Base-by-base conservation (phyloP, 371 early-diverging fungal species). In the Basidiobolus meristosporus region DNA sequence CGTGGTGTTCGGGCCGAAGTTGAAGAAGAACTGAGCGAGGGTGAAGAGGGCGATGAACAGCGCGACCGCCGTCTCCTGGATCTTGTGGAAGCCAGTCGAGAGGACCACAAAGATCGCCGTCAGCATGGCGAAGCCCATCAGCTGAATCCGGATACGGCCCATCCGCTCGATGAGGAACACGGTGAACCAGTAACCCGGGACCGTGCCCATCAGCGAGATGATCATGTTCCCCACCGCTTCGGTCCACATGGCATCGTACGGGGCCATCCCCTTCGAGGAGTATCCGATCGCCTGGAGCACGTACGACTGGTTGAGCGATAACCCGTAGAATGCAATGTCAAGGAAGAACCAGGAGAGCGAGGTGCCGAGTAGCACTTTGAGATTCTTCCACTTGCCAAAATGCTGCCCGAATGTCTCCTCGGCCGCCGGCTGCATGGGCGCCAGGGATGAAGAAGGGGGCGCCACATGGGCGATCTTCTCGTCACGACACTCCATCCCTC, bases 251-350 rank as follows among this genome's bases (percentile, higher is more conserved):
- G 51, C 48, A 54, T 50, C 65, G 3, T 52, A 43, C 36, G 44
- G 14, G n/a, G n/a, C n/a, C n/a, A n/a, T n/a, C 12, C 22, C 16
- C 11, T 45, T 39, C 12, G 31, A 44, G 15, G 55, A 28, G 42
- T 52, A 68, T 28, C 59, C 57, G 46, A 70, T 67, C n/a, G 57
- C 44, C 26, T 39, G 45, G 40, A 87, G 63, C 40, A 84, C 64
- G 43, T 67, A 62, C 3, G 76, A 58, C 46, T 73, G 69, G 66
- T 87, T 88, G 43, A 90, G 64, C 48, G 81, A 74, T 39, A 82
- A 61, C 53, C 87, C 90, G 49, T 86, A 90, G 59, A 77, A 85
- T 15, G 83, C 90, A 41, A 87, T 65, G 51, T 90, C 88, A 29
- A 86, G 67, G 3, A 76, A 60, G 63, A 87, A 87, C 88, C 88